phyloP scores from a whole-genome alignment of 441 rosid species.

The Mallotus japonicus region DNA sequence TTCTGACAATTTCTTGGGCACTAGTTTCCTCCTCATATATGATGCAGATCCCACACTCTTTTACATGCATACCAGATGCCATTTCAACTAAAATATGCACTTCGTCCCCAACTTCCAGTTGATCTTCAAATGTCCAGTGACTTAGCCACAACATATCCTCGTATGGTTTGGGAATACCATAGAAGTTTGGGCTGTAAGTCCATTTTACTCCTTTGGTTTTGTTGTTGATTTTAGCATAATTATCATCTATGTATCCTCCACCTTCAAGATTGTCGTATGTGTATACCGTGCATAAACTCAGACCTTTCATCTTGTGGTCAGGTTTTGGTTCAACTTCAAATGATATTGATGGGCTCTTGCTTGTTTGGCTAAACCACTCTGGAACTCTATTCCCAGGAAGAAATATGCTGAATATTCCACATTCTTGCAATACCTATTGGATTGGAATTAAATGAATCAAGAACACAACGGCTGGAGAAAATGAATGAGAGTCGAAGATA shows the following conservation, averaged over 20 bases:
- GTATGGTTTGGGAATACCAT: constrained; percentile 12
- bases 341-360: constrained; percentile 7
- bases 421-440: constrained; percentile 15
- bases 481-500: background rate
- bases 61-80: constrained; percentile 14
- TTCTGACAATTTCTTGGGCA: background rate
- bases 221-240: constrained; percentile 4
- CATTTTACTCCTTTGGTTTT: constrained; percentile 15
- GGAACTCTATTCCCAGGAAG: constrained; percentile 23
- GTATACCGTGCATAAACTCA: constrained; percentile 19
- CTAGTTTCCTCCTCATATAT: background rate
- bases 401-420: constrained; percentile 24
- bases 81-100: constrained; percentile 10
- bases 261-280: background rate
- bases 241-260: background rate
- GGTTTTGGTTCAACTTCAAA: constrained; percentile 4
- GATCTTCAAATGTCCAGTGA: constrained; percentile 23
- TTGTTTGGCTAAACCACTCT: constrained; percentile 22
- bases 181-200: constrained; percentile 22
- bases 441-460: background rate
- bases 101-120: constrained; percentile 20
- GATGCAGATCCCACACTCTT: constrained; percentile 16
- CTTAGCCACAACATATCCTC: constrained; percentile 28
- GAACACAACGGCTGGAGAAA: background rate
- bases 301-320: constrained; percentile 15